Base-by-base conservation (phyloP, 352 stramenopile genomes). In the Pythium phragmitis region DNA sequence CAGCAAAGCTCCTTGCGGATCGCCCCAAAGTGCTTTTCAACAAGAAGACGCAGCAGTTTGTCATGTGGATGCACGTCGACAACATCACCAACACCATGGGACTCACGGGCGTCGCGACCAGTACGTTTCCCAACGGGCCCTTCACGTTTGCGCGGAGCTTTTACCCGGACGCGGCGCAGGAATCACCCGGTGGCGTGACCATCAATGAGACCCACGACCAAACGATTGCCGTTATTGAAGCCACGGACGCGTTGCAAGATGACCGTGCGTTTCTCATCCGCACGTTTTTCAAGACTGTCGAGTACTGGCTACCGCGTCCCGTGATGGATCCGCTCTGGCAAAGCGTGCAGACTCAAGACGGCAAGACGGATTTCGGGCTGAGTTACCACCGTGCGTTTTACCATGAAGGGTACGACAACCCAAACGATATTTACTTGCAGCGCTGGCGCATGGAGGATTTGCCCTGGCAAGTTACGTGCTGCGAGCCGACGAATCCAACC, bases 291-390 rank as follows among this genome's bases (percentile, higher is more conserved):
- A 92, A 94, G 63, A 98, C 91, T 0, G 86, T 98, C 33, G 93
- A 98, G 69, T 99, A 98, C 63, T 89, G 97, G 72, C 60, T 99
- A 21, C 97, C 97, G 33, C 75, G 87, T n/a, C 74, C 96, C 19
- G 82, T 98, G 3, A 99, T 99, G 97, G 89, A 98, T 66, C 96
- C 96, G 7, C 82, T 98, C 0, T 99, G 96, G 96, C 91, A 99
- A 67, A 98, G 88, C 48, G 96, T 98, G 1, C 96, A 98, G 56
- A 79, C 64, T n/a, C 14, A 60, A 0, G 57, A 85, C 11, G 80
- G 73, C 14, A 72, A 59, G 11, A 88, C 89, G 0, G 84, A 98
- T 65, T 99, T 98, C 73, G 88, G 89, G 1, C 73, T 98, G n/a
- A 98, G 83, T 67, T 99, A 97, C 68, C 97, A 99, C 58, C 82